phyloP scores from a whole-genome alignment of 257 asterid species.

The Catharanthus roseus region DNA sequence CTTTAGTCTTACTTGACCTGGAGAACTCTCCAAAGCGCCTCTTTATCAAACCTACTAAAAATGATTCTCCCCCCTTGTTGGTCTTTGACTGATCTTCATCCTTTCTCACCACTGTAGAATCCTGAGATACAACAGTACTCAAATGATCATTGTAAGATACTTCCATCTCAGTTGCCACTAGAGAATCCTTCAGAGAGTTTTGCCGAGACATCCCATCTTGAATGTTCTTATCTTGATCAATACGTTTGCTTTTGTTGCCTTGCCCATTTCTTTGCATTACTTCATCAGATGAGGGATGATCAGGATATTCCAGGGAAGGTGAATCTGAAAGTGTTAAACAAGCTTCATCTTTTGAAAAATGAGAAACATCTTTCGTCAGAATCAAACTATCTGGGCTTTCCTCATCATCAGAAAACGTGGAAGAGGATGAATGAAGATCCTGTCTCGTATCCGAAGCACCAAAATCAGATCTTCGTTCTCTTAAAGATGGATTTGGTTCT shows the following conservation, averaged over 20 bases:
- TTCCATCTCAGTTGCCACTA: constrained; percentile 66
- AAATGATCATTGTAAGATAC: constrained; percentile 47
- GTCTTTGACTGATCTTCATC: constrained; percentile 42
- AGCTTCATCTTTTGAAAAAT: constrained; percentile 22
- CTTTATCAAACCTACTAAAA: constrained; percentile 59
- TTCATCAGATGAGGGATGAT: constrained; percentile 32
- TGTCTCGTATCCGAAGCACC: constrained; percentile 37
- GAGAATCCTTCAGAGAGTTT: constrained; percentile 42
- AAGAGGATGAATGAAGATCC: constrained; percentile 43
- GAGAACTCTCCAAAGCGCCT: constrained; percentile 62
- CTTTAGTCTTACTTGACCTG: constrained; percentile 47
- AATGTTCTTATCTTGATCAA: constrained; percentile 38
- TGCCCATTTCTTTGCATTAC: constrained; percentile 33
- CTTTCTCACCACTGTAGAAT: constrained; percentile 46
- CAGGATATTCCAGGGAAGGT: constrained; percentile 28
- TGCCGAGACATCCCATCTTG: constrained; percentile 47
- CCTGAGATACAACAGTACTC: constrained; percentile 52
- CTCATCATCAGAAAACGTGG: constrained; percentile 46
- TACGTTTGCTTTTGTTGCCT: constrained; percentile 38
- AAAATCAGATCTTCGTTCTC: constrained; percentile 39
- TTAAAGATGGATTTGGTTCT: constrained; percentile 28
- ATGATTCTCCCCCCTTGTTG: constrained; percentile 67
- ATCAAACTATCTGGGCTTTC: constrained; percentile 35
- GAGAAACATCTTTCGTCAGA: constrained; percentile 32
- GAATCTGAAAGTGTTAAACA: constrained; percentile 25